Base-by-base conservation (phyloP, 106 monocot species). In the Alisma plantagoaquatica region DNA sequence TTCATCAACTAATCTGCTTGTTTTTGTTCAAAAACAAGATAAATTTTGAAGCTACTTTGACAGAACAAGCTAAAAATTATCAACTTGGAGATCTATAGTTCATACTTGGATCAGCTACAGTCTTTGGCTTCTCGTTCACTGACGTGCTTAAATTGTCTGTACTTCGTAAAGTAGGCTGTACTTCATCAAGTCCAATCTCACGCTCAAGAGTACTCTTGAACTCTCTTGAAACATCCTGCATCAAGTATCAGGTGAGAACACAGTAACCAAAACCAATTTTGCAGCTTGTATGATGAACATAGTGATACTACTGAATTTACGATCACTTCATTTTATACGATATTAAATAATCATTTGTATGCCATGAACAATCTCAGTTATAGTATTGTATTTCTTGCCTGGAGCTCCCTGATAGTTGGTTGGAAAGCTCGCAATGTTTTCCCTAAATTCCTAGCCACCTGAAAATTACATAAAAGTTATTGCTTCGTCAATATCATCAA, bases 171-270 rank as follows among this genome's bases (percentile, higher is more conserved):
- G 77, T 59, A 42, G 80, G 53, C 22, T 70, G 51, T 55, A 74
- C 57, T 45, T 98, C 98, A 68, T 98, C 85, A 33, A 98, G 73
- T 48, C 90, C 90, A 49, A 98, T 98, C 58, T 98, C 98, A 49
- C 82, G 66, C 53, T 98, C 89, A 38, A 98, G 69, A 1, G 98
- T 98, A 79, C 70, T 90, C 72, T 86, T 98, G 71, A 98, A 90
- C 64, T 98, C 98, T 58, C 78, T 89, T 42, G 98, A 90, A 16
- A 98, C 98, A n/a, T 98, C 90, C 98, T 98, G 53, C 31, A 69
- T 44, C 4, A 27, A 29, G 10, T 27, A 44, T 6, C 33, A 54
- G n/a, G n/a, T n/a, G n/a, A n/a, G n/a, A n/a, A n/a, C n/a, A n/a
- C n/a, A n/a, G n/a, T n/a, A n/a, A n/a, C n/a, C n/a, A 27, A 56